phyloP scores from a whole-genome alignment of 345 rosid species.

The Chamaenerion angustifolium region DNA sequence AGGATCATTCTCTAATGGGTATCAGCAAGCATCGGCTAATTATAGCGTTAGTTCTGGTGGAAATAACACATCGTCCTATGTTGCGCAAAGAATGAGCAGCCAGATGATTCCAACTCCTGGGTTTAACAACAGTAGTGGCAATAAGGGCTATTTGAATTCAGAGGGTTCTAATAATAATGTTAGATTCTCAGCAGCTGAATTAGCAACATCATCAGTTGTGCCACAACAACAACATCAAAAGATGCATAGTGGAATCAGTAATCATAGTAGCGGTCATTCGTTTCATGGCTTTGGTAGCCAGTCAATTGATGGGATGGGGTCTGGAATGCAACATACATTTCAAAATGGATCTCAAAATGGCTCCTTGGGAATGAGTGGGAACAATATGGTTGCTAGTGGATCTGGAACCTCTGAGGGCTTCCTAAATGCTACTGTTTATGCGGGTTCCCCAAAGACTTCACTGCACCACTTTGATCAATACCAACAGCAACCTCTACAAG shows the following conservation, averaged over 20 bases:
- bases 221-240: conserved; percentile 58
- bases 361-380: conserved; percentile 49
- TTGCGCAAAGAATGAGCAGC: conserved; percentile 47
- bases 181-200: conserved; percentile 62
- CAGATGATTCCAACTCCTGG: conserved; percentile 99
- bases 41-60: conserved; percentile 63
- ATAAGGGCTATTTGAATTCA: conserved; percentile 45
- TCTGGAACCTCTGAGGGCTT: conserved; percentile 44
- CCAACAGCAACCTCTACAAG: conserved; percentile 49
- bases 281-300: conserved; percentile 65
- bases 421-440: conserved; percentile 28
- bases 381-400: conserved; percentile 35
- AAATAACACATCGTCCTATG: conserved; percentile 43
- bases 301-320: conserved; percentile 40
- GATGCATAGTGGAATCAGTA: conserved; percentile 27
- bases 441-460: conserved; percentile 43
- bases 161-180: conserved; percentile 48
- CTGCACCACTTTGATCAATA: conserved; percentile 58
- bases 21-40: conserved; percentile 50
- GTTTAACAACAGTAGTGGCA: conserved; percentile 30
- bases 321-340: conserved; percentile 62
- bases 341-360: conserved; percentile 49
- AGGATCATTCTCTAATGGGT: conserved; percentile 58
- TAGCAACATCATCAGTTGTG: conserved; percentile 21
- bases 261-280: conserved; percentile 61